Conservation (phyloP, 306 rosid species). For the Mucuna pruriens region DNA sequence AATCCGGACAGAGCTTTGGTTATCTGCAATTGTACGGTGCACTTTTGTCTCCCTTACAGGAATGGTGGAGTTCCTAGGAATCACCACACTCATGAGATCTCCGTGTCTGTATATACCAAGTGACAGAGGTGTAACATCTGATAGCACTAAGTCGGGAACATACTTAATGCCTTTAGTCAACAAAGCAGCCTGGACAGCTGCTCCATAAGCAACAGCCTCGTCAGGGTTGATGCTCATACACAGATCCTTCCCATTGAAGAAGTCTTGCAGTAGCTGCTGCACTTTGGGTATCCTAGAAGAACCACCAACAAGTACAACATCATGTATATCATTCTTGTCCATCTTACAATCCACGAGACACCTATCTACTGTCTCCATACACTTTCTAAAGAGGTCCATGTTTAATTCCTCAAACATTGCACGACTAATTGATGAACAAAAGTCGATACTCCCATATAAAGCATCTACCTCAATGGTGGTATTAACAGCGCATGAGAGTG, state of each 20-base stretch:
- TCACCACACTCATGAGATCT: slow-evolving; percentile 1
- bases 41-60: not conserved
- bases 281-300: slow-evolving; percentile 63
- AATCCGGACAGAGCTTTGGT: slow-evolving; percentile 28
- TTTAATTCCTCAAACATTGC: slow-evolving; percentile 33
- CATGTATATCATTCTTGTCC: slow-evolving; percentile 54
- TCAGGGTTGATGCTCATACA: slow-evolving; percentile 30
- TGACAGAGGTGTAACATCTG: slow-evolving; percentile 12
- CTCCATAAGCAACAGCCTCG: slow-evolving; percentile 24
- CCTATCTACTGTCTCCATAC: slow-evolving; percentile 53
- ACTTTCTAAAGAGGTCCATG: slow-evolving; percentile 50
- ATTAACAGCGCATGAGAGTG: slow-evolving; percentile 46
- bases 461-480: slow-evolving; percentile 51
- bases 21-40: rapidly evolving
- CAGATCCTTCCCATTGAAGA: slow-evolving; percentile 37
- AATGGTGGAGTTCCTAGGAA: slow-evolving; percentile 9
- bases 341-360: slow-evolving; percentile 57
- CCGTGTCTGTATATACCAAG: not conserved
- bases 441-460: slow-evolving; percentile 1
- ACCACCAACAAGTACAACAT: slow-evolving; percentile 43
- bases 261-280: slow-evolving; percentile 55
- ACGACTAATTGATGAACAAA: slow-evolving; percentile 40
- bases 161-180: not conserved
- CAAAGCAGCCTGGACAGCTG: slow-evolving; percentile 25
- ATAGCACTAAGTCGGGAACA: not conserved